These are phyloP conservation scores for Penicillium griseofulvum DNA, from an alignment of 2,329 filamentous ascomycete species.

Conservation along the genomic window DNA sequence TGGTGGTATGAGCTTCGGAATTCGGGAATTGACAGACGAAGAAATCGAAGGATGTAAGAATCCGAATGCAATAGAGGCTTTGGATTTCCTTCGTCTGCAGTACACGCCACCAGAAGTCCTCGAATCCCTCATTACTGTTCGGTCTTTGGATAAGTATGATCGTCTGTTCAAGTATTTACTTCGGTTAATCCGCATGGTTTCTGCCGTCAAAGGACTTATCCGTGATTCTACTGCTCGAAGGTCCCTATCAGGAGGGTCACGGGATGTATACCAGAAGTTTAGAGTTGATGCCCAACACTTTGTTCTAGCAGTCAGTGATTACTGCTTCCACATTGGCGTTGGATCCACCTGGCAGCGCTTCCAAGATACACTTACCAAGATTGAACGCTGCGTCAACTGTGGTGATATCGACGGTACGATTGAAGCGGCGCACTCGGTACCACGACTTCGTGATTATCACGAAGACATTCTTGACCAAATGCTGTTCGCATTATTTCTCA, in stretches of 20 bases:
- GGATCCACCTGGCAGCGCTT: constrained; percentile 71
- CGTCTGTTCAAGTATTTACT: constrained; percentile 77
- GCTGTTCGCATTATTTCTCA: constrained; percentile 68
- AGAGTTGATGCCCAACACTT: constrained; percentile 78
- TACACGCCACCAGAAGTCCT: constrained; percentile 76
- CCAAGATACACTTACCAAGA: constrained; percentile 60
- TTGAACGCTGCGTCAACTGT: constrained; percentile 58
- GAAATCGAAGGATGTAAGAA: constrained; percentile 84
- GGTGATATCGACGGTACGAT: constrained; percentile 48
- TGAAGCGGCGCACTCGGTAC: constrained; percentile 59
- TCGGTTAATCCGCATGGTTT: constrained; percentile 73
- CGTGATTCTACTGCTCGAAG: constrained; percentile 51
- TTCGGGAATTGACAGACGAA: constrained; percentile 73
- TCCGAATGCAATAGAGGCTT: constrained; percentile 74
- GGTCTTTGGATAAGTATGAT: constrained; percentile 76
- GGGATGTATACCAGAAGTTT: constrained; percentile 58
- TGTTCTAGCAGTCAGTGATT: constrained; percentile 67
- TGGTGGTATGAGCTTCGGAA: constrained; percentile 74
- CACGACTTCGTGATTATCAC: constrained; percentile 66
- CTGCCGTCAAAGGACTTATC: constrained; percentile 66
- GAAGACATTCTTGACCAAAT: constrained; percentile 72
- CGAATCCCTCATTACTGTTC: constrained; percentile 68
- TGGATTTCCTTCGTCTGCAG: constrained; percentile 88
- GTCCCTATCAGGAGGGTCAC: constrained; percentile 32
- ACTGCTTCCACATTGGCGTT: constrained; percentile 79